Base-by-base conservation (phyloP, 495 filamentous ascomycete species). In the Penicillium roqueforti region DNA sequence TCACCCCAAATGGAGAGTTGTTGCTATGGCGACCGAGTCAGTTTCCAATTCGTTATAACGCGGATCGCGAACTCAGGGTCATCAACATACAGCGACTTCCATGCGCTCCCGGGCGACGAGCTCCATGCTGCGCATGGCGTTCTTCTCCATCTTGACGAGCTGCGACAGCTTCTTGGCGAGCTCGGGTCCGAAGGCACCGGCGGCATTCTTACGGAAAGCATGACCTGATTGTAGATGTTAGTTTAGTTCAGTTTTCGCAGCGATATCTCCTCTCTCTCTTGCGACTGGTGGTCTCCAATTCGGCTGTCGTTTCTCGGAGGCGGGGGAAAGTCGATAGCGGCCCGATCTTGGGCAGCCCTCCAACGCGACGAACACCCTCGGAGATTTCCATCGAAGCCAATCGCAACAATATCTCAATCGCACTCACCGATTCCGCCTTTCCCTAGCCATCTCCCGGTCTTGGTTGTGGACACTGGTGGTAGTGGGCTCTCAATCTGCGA, bases 81-180 rank as follows among this genome's bases (percentile, higher is more conserved):
- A 26, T 46, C 22, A 3, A 68, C 88, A 63, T 86, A 95, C 91
- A 62, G 93, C 95, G 59, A 96, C 93, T 61, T 97, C 95, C 89
- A 97, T 97, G 57, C 95, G 82, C 79, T 97, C 93, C 59, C 90
- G 84, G 29, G 91, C 88, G 37, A 97, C 93, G 47, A 92, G 78
- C 70, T 97, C 93, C 82, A 98, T 85, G 68, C 91, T 96, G 65
- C 93, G 88, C 93, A 98, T 98, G 43, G 95, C 87, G 66, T 98
- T 97, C 87, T 98, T 98, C 77, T 98, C 93, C 95, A 98, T 97
- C 80, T 98, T 97, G 55, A 98, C 93, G 32, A 98, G 83, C 79
- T 95, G 89, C 23, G 92, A 86, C 51, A 98, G 84, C 83, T 98
- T 98, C 80, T 93, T 92, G 49, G 95, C 87, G 28, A 98, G 86